Evolutionary conservation across 345 rosid genomes (phyloP), one percentile per base, ranked within the genome.

Genomic region (Brassica juncea): DNA sequence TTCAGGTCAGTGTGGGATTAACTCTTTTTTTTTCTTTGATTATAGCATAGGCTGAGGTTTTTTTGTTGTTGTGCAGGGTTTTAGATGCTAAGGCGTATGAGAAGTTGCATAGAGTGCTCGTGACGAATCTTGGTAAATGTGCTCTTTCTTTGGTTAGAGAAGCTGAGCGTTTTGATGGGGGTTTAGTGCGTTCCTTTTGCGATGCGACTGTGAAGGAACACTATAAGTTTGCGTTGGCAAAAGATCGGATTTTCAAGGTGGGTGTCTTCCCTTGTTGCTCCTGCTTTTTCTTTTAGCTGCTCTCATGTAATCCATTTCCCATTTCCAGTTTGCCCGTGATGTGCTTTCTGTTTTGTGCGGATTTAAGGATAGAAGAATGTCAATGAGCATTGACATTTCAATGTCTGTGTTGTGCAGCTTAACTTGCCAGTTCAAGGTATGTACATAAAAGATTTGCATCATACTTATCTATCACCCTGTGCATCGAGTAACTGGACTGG

Each of bases 191-290:
- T 55, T 73, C 82, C 28, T 95, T 93, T 79, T 84, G 82, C 8
- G 55, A 44, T 54, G 67, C 66, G 64, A 71, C 89, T 71, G 80
- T 93, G 78, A 73, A 75, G 7, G 88, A 88, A 85, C 83, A 93
- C 72, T 80, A 73, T 37, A 75, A 83, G 63, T 90, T 89, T 21
- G 82, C 90, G 8, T 68, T 77, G 83, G 66, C 72, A 11, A 90
- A 87, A 80, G 94, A 87, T 82, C 90, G 92, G 75, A 66, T 82
- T 47, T 90, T 70, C 66, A 89, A 90, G 94, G 99, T 95, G 62
- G 75, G 10, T 70, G 72, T 16, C 57, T 76, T 67, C 7, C 21
- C 44, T 58, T 66, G 35, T 11, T 72, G 68, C 25, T 65, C 14
- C 54, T 68, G 2, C 35, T 47, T 47, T 25, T 47, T 69, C 59